Evolutionary conservation across 2,329 filamentous ascomycete species (phyloP).

Genomic region (Xylariaceae sp.): DNA sequence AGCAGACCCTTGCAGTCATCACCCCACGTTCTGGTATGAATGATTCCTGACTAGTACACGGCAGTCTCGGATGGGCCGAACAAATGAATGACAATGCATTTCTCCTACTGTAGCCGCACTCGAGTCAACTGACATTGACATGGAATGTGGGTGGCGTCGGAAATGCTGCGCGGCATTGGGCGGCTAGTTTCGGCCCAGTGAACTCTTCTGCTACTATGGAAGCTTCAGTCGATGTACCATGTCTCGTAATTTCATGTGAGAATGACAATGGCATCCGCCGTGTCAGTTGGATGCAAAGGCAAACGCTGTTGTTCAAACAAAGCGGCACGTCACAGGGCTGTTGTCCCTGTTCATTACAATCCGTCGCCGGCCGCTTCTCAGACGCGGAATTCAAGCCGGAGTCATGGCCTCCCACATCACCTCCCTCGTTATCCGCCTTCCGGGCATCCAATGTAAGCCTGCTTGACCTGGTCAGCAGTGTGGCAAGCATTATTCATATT

Average conservation of each 20-base stretch:
- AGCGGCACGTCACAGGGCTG: too few relatives aligned
- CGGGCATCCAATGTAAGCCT: not conserved
- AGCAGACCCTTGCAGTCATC: too few relatives aligned
- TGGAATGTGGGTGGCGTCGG: conserved; percentile 24
- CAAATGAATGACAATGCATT: conserved; percentile 5
- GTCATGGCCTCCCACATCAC: conserved; percentile 9
- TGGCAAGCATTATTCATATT: too few relatives aligned
- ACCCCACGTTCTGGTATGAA: not conserved
- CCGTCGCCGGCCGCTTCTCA: too few relatives aligned
- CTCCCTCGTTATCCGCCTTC: conserved; percentile 23
- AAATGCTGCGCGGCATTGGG: conserved; percentile 3
- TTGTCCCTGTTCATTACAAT: too few relatives aligned
- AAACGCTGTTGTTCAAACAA: not conserved
- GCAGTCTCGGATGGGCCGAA: conserved; percentile 9
- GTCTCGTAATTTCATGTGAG: not conserved
- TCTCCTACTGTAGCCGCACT: not conserved
- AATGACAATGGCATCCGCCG: conserved; percentile 4
- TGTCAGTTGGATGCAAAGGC: conserved; percentile 1
- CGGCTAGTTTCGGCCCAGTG: conserved; percentile 28
- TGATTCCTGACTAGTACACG: not conserved
- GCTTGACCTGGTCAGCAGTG: too few relatives aligned
- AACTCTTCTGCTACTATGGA: conserved; percentile 21
- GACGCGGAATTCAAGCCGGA: conserved; percentile 25
- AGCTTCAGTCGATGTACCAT: conserved; percentile 12
- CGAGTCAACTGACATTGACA: conserved; percentile 9